Evolutionary conservation across 805 yeast genomes (phyloP), one percentile per base, ranked within the genome.

Genomic region (Ogataea corticis): DNA sequence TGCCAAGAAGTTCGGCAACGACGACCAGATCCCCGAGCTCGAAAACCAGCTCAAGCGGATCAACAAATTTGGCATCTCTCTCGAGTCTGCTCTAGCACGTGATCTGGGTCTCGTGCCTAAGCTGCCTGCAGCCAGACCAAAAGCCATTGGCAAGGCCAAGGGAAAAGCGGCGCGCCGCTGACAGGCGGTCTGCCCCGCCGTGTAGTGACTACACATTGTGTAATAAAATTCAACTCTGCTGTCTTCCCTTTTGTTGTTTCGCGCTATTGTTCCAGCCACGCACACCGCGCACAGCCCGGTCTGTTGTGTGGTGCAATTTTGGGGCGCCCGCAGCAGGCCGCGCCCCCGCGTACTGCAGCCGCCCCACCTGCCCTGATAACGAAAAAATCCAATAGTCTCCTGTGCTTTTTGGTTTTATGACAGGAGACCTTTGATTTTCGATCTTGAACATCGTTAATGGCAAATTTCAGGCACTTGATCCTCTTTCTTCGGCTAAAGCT

Each of bases 61-160:
- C 51, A 83, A 84, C 62, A 89, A 87, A 70, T 91, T 89, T 61
- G 98, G 97, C 23, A 79, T 88, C 40, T 85, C 82, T 50, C 62
- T 73, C 29, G 82, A 82, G 46, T 80, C 86, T 33, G 76, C 83
- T 9, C 66, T 85, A 53, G 90, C 89, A 30, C 71, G 69, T 51
- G 90, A 85, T 58, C 71, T 85, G 38, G 90, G 90, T 0, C 59
- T 79, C 34, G 79, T 51, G 34, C 45, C 48, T n/a, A n/a, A n/a
- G n/a, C n/a, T n/a, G n/a, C n/a, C n/a, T n/a, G n/a, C n/a, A 9
- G 25, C 25, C 25, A 21, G 9, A 9, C 25, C 25, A 21, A 21
- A 21, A 9, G 9, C 25, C 25, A 21, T 21, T 21, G 18, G 31
- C 14, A 43, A 35, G 5, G 35, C 28, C 10, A 33, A 38, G 33